phyloP scores from a whole-genome alignment of 2,329 filamentous ascomycete genomes.

The Clonostachys sp. region DNA sequence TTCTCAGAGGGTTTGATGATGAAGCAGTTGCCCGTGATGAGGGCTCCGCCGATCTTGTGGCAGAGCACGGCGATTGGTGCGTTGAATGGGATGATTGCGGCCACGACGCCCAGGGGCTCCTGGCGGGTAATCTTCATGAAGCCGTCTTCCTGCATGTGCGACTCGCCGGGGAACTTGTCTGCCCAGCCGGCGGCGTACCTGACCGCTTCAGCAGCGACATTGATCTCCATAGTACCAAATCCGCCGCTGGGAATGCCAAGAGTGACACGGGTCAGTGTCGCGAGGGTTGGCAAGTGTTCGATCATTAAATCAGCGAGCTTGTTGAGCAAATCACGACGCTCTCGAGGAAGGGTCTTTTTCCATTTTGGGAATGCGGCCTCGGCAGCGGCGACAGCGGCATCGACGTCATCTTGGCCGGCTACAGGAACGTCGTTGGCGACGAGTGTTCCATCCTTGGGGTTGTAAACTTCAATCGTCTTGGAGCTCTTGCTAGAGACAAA shows the following conservation, averaged over 20 bases:
- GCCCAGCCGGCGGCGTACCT: neutral
- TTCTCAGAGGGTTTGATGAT: constrained; percentile 39
- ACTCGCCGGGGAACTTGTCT: neutral
- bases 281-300: neutral
- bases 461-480: neutral
- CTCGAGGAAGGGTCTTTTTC: neutral
- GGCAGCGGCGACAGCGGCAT: neutral
- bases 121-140: neutral
- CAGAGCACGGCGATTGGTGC: too few relatives aligned
- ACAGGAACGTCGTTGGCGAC: neutral
- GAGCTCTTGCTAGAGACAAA: too few relatives aligned
- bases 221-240: too few relatives aligned
- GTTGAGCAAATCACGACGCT: neutral
- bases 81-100: neutral
- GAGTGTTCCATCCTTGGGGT: neutral
- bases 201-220: too few relatives aligned
- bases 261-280: too few relatives aligned
- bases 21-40: constrained; percentile 27
- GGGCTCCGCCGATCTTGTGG: too few relatives aligned
- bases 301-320: neutral
- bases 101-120: neutral
- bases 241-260: too few relatives aligned
- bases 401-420: neutral
- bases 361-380: neutral
- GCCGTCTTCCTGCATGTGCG: neutral